These are phyloP conservation scores for Cytospora leucostoma DNA, from an alignment of 2,329 filamentous ascomycete species.

Conservation along the genomic window DNA sequence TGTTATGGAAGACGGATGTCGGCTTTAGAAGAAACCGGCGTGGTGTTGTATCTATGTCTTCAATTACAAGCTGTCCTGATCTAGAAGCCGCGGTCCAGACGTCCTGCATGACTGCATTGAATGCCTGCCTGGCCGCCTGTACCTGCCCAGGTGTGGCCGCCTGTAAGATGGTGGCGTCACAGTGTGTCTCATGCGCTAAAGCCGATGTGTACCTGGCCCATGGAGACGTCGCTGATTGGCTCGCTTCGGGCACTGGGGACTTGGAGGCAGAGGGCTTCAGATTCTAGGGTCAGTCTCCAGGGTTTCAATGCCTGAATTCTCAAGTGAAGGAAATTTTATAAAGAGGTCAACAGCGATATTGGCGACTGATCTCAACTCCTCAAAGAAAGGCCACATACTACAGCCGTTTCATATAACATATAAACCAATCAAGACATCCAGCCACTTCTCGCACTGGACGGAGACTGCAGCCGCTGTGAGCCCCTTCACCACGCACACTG, in stretches of 20 bases:
- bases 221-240: constrained; percentile 19
- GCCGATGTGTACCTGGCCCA: constrained; percentile 8
- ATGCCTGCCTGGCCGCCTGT: not conserved
- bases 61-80: constrained; percentile 31
- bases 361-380: not conserved
- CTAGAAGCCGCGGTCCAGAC: constrained; percentile 6
- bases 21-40: constrained; percentile 1
- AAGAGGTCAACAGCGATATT: not conserved
- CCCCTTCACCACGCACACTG: not conserved
- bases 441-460: not conserved
- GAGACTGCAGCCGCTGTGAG: not conserved
- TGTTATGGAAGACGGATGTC: constrained; percentile 8
- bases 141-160: not conserved
- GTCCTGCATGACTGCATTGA: constrained; percentile 6
- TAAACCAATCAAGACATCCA: not conserved
- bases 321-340: constrained; percentile 6
- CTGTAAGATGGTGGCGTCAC: constrained; percentile 8
- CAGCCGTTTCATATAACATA: not conserved
- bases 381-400: too few relatives aligned
- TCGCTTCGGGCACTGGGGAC: not conserved
- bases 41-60: constrained; percentile 7
- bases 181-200: constrained; percentile 4
- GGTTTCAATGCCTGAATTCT: not conserved
- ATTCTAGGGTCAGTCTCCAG: not conserved
- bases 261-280: not conserved